Conservation (phyloP, 768 basidiomycete genomes). For the Trametes coccinea region DNA sequence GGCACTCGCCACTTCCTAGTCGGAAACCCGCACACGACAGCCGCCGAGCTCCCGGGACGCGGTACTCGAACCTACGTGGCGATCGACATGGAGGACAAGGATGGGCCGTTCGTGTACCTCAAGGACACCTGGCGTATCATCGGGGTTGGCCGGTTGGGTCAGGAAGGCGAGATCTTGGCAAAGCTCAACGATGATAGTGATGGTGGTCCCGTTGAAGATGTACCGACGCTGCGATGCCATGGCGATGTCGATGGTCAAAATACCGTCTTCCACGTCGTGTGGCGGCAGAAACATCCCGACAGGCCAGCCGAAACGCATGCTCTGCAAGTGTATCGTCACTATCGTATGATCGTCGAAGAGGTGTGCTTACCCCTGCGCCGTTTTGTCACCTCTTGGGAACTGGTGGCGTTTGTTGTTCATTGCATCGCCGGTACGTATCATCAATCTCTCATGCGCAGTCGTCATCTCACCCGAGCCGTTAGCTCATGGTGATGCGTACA, state of each 20-base stretch:
- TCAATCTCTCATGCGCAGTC: neutral
- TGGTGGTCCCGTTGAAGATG: neutral
- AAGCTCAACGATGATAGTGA: neutral
- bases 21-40: neutral
- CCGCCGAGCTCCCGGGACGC: neutral
- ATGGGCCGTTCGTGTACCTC: slow-evolving; percentile 1
- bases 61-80: slow-evolving; percentile 5
- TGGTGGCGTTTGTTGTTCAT: neutral
- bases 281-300: neutral
- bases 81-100: neutral
- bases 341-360: slow-evolving; percentile 8
- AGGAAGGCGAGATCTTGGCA: neutral
- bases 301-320: neutral
- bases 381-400: neutral
- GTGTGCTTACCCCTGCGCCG: neutral
- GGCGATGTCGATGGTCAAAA: neutral
- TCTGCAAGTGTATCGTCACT: slow-evolving; percentile 2
- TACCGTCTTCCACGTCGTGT: neutral
- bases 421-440: neutral
- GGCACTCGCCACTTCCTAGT: slow-evolving; percentile 1
- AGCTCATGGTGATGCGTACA: slow-evolving; percentile 1
- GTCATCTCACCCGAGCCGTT: neutral
- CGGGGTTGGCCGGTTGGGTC: neutral
- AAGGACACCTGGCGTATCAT: neutral
- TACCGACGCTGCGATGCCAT: neutral